Base-by-base conservation (phyloP, 164 flowering plant genomes). In the Aristolochia californica region DNA sequence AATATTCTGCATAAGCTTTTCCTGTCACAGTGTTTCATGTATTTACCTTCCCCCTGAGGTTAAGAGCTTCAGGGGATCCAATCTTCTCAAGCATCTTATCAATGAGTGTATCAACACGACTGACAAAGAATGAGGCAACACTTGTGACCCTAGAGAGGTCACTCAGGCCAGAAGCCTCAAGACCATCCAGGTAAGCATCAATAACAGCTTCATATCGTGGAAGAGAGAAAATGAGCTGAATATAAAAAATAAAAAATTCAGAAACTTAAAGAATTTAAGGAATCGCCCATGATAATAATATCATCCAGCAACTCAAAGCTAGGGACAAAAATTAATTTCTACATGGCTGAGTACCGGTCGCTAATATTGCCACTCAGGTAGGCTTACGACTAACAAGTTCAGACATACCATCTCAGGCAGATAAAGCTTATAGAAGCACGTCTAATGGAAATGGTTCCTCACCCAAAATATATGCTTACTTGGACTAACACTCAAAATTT, bases 81-180 rank as follows among this genome's bases (percentile, higher is more conserved):
- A 80, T 84, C 68, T 85, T 82, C 77, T 89, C 99, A 54, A 94
- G 96, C 93, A 83, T 53, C 73, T 90, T 90, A 79, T 94, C 99
- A 60, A 93, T 72, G 56, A 93, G 84, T 56, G 93, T 75, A 74
- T 93, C 99, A 2, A 93, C 99, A 45, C 99, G 82, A 70, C 99
- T 94, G 66, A 94, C 97, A 72, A 90, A 94, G 77, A 94, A 94
- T 55, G 99, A 90, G 60, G 99, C 99, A 61, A 94, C 99, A 72
- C 99, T 94, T 4, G 99, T 94, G 52, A 94, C 99, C 62, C 74
- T 82, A 38, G 99, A 94, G 45, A 94, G 88, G 70, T 93, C 97
- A 66, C 67, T 66, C 30, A 90, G 73, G 9, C 96, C 99, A 61
- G 93, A 90, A 8, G 96, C 85, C 75, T 94, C 99, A 47, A 94